These are phyloP conservation scores for Phialophora macrospora DNA, from an alignment of 2,329 filamentous ascomycete genomes.

Conservation along the genomic window DNA sequence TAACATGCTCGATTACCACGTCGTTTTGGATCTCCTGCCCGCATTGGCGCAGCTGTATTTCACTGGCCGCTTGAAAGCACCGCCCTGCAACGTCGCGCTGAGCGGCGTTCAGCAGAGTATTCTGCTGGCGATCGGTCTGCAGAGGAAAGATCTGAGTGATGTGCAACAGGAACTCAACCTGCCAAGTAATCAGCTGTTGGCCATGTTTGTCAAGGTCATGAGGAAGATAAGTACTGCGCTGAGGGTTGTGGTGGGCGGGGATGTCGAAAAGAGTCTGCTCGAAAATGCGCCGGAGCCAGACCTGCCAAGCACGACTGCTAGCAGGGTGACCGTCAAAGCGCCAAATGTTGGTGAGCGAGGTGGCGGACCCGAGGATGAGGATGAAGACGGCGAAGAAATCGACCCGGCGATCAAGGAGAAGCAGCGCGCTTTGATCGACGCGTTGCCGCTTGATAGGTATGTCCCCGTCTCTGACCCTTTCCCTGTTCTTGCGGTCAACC, in stretches of 20 bases:
- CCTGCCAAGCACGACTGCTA: background rate
- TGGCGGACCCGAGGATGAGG: slow-evolving; percentile 67
- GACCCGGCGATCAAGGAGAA: slow-evolving; percentile 73
- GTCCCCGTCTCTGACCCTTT: slow-evolving; percentile 40
- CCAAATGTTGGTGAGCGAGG: background rate
- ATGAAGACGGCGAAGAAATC: slow-evolving; percentile 79
- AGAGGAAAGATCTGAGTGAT: slow-evolving; percentile 83
- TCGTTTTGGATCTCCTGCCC: slow-evolving; percentile 91
- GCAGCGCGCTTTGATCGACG: slow-evolving; percentile 86
- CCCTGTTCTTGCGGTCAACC: background rate
- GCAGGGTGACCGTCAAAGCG: slow-evolving; percentile 13
- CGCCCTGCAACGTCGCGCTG: slow-evolving; percentile 64
- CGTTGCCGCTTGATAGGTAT: slow-evolving; percentile 84
- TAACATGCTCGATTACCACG: slow-evolving; percentile 97
- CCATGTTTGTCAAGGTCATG: slow-evolving; percentile 97
- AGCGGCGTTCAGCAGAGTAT: slow-evolving; percentile 85
- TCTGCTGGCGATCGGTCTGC: slow-evolving; percentile 85
- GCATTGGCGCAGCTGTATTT: slow-evolving; percentile 84
- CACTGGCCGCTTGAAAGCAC: slow-evolving; percentile 68
- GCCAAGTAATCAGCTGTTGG: slow-evolving; percentile 77
- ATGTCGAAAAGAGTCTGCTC: slow-evolving; percentile 70
- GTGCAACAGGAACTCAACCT: slow-evolving; percentile 79
- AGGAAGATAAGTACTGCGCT: slow-evolving; percentile 85
- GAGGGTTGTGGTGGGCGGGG: slow-evolving; percentile 72
- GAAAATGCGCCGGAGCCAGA: slow-evolving; percentile 42